phyloP scores from a whole-genome alignment of 1,284 basidiomycete species.

The Paramarasmius palmivorus region DNA sequence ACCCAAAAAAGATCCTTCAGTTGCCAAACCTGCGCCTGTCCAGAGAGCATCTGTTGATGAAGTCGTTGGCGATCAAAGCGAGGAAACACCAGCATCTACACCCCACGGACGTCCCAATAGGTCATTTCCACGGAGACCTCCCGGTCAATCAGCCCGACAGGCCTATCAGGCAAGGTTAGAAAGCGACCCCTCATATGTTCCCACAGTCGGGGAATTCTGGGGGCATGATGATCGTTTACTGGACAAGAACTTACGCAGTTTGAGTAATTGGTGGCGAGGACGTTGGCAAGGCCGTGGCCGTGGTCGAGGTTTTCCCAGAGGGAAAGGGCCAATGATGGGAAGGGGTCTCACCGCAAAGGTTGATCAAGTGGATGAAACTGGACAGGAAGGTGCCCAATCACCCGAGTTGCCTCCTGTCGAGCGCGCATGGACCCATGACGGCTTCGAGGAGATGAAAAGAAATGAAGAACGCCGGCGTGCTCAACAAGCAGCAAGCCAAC shows the following conservation, averaged over 20 bases:
- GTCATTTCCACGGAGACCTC: slow-evolving; percentile 33
- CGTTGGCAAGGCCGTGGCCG: slow-evolving; percentile 71
- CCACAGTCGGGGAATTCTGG: slow-evolving; percentile 88
- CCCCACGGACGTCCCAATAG: slow-evolving; percentile 31
- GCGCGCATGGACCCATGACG: slow-evolving; percentile 76
- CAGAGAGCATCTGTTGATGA: slow-evolving; percentile 21
- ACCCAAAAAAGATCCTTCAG: slow-evolving; percentile 25
- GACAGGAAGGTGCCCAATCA: slow-evolving; percentile 20
- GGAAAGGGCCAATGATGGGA: slow-evolving; percentile 44
- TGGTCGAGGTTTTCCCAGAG: slow-evolving; percentile 33
- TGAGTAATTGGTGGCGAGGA: slow-evolving; percentile 83
- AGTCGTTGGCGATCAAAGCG: slow-evolving; percentile 20
- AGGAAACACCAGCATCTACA: slow-evolving; percentile 11
- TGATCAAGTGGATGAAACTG: slow-evolving; percentile 21
- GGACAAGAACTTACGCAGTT: slow-evolving; percentile 72
- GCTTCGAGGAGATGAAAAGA: slow-evolving; percentile 80
- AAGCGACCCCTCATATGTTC: slow-evolving; percentile 82
- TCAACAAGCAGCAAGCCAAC: slow-evolving; percentile 28
- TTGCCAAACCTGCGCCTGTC: slow-evolving; percentile 22
- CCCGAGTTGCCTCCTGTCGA: slow-evolving; percentile 58
- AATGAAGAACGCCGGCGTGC: slow-evolving; percentile 61
- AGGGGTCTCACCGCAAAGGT: slow-evolving; percentile 32
- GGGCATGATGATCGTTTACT: slow-evolving; percentile 84
- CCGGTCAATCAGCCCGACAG: slow-evolving; percentile 66
- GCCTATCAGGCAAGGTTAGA: slow-evolving; percentile 78